phyloP scores from a whole-genome alignment of 352 stramenopile species.

The Globisporangium yorkense region DNA sequence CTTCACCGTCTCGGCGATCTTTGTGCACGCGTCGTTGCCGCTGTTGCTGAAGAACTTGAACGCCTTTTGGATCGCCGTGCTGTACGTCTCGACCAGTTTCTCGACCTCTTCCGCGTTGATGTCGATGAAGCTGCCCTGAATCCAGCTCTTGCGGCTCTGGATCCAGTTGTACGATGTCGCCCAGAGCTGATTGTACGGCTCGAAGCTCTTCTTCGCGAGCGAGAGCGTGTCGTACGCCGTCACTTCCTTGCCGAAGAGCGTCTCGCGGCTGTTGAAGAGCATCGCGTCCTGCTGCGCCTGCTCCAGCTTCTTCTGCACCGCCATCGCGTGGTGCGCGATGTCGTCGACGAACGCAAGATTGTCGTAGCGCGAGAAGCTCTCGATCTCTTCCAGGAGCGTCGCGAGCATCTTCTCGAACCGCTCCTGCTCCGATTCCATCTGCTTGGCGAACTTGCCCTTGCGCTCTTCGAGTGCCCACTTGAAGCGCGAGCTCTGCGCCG shows the following conservation, averaged over 20 bases:
- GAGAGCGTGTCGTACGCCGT: slow-evolving; percentile 86
- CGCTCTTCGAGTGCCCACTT: slow-evolving; percentile 73
- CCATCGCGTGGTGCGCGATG: slow-evolving; percentile 79
- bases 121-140: slow-evolving; percentile 85
- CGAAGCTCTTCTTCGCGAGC: slow-evolving; percentile 90
- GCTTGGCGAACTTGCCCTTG: slow-evolving; percentile 86
- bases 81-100: slow-evolving; percentile 82
- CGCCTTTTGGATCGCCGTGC: slow-evolving; percentile 85
- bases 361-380: slow-evolving; percentile 84
- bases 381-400: slow-evolving; percentile 82
- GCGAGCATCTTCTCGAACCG: slow-evolving; percentile 87
- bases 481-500: slow-evolving; percentile 71
- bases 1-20: slow-evolving; percentile 90
- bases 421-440: slow-evolving; percentile 93
- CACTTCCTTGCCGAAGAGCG: slow-evolving; percentile 85
- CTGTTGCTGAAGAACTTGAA: slow-evolving; percentile 91
- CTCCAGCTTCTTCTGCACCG: slow-evolving; percentile 85
- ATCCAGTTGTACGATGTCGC: slow-evolving; percentile 89
- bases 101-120: slow-evolving; percentile 92
- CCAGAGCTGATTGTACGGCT: slow-evolving; percentile 94
- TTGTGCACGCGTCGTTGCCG: slow-evolving; percentile 79
- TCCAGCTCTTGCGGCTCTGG: slow-evolving; percentile 89
- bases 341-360: slow-evolving; percentile 87
- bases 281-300: slow-evolving; percentile 87
- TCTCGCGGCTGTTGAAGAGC: slow-evolving; percentile 92